phyloP scores from a whole-genome alignment of 2,329 filamentous ascomycete genomes.

The Ramularia endophylla region DNA sequence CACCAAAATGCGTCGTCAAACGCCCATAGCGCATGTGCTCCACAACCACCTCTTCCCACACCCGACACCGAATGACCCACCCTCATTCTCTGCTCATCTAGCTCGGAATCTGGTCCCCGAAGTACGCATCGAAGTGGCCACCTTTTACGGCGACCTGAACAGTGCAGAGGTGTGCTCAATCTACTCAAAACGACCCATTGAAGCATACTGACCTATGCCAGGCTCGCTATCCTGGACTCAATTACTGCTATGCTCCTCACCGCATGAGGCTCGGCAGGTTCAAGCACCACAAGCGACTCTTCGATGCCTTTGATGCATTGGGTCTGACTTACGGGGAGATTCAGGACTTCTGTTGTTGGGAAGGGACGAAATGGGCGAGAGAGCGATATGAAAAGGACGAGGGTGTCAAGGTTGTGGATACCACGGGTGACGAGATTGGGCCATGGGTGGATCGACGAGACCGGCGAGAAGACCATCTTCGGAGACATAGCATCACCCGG shows the following conservation, averaged over 20 bases:
- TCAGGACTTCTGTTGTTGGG: slow-evolving; percentile 68
- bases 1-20: slow-evolving; percentile 61
- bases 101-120: slow-evolving; percentile 67
- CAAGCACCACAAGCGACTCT: slow-evolving; percentile 69
- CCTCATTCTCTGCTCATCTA: slow-evolving; percentile 64
- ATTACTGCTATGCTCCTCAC: slow-evolving; percentile 68
- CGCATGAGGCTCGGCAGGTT: slow-evolving; percentile 72
- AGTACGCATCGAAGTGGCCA: slow-evolving; percentile 70
- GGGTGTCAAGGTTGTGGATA: slow-evolving; percentile 63
- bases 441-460: slow-evolving; percentile 50
- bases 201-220: not conserved
- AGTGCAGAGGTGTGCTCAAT: slow-evolving; percentile 53
- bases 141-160: slow-evolving; percentile 73
- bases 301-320: slow-evolving; percentile 67
- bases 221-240: slow-evolving; percentile 73
- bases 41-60: slow-evolving; percentile 69
- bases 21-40: slow-evolving; percentile 63
- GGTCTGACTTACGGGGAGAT: slow-evolving; percentile 66
- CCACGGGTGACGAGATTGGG: slow-evolving; percentile 61
- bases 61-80: slow-evolving; percentile 61
- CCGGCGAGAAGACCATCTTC: slow-evolving; percentile 18
- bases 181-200: not conserved
- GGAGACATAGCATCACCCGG: slow-evolving; percentile 26
- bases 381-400: slow-evolving; percentile 74
- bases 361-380: slow-evolving; percentile 77